A percentile compares a stretch with the other conserved stretches of the same genome.
phyloP scores from a whole-genome alignment of 2,329 filamentous ascomycete genomes.

The Diaporthe sp. region DNA sequence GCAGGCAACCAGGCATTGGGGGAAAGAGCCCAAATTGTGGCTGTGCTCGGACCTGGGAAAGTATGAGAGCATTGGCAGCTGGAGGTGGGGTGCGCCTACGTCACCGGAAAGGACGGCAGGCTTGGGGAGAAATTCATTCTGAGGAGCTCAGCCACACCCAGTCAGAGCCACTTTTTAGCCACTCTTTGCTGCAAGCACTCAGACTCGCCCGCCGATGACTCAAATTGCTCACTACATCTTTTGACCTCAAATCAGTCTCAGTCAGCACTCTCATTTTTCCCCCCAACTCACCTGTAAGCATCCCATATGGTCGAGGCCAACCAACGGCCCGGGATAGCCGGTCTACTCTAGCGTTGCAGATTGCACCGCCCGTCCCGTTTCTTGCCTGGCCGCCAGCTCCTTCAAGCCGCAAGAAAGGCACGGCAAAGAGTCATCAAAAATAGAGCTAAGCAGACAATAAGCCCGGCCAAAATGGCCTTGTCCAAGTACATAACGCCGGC shows the following conservation, averaged over 20 bases:
- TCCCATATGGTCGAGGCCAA: background rate
- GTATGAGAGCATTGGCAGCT: background rate
- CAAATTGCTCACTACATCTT: background rate
- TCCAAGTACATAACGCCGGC: slow-evolving; percentile 17
- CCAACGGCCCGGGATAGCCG: background rate
- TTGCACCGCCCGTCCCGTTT: background rate
- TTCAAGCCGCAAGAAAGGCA: background rate
- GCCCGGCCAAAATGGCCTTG: slow-evolving; percentile 12
- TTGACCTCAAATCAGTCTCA: background rate
- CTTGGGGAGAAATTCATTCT: background rate
- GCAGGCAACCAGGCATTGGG: background rate
- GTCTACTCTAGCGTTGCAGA: background rate
- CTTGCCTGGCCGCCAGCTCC: background rate
- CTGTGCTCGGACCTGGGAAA: background rate
- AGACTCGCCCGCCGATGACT: slow-evolving; percentile 3
- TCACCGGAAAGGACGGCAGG: background rate
- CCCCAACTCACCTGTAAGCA: background rate
- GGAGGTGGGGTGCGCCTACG: background rate
- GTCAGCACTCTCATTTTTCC: background rate
- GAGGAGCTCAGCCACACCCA: slow-evolving; percentile 11
- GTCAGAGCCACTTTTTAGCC: background rate
- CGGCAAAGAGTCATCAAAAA: slow-evolving; percentile 26
- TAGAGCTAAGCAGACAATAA: background rate
- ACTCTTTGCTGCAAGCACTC: slow-evolving; percentile 19
- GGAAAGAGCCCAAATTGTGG: slow-evolving; percentile 11